Conservation (phyloP, 495 filamentous ascomycete genomes). For the Neurospora pannonica region DNA sequence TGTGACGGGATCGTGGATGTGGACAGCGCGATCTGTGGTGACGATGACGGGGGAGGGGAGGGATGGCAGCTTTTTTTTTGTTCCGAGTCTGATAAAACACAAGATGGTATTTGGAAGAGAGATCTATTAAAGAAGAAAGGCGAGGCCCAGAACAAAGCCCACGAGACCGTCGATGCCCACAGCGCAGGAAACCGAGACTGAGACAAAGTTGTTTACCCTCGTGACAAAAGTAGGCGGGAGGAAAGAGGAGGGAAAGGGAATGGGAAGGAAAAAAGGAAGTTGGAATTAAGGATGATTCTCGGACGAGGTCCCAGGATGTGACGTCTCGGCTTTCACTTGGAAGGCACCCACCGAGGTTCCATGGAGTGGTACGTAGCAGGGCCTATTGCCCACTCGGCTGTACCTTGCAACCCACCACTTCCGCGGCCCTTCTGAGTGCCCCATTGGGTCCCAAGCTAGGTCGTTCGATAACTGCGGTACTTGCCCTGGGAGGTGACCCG, state of each 20-base stretch:
- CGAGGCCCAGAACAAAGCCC: neutral
- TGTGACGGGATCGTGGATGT: neutral
- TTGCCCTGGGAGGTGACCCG: neutral
- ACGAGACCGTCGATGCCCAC: neutral
- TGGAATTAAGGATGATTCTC: conserved; percentile 7
- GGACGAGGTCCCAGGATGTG: neutral
- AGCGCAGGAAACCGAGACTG: neutral
- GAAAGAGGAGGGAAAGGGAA: conserved; percentile 7
- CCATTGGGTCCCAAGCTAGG: neutral
- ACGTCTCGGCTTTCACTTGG: neutral
- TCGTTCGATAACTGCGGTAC: neutral
- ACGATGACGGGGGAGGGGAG: neutral
- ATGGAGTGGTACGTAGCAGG: neutral
- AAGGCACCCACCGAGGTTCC: neutral
- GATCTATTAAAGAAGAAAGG: neutral
- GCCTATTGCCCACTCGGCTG: neutral
- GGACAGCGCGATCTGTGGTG: neutral
- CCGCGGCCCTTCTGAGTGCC: neutral
- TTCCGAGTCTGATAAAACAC: neutral
- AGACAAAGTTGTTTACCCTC: neutral
- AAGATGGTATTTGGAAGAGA: neutral
- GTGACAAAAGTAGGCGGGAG: neutral
- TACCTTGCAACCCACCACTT: neutral
- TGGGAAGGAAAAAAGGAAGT: conserved; percentile 14
- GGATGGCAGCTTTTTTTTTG: neutral